Conservation (phyloP, 1,284 basidiomycete genomes). For the Apiotrichum montevideense region DNA sequence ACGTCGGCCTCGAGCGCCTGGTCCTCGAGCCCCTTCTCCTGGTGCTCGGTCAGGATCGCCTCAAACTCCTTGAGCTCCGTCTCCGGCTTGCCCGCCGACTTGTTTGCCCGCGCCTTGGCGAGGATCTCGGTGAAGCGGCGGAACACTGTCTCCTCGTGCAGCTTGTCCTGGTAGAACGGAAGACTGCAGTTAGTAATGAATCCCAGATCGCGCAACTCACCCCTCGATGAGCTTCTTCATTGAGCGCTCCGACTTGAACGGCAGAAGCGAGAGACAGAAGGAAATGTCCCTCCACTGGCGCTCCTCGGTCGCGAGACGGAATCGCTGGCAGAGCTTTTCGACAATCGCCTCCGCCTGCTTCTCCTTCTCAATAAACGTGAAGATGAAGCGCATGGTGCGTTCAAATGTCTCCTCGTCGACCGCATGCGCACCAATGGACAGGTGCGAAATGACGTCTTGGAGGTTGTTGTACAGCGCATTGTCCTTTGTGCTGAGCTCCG, state of each 20-base stretch:
- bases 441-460: constrained; percentile 91
- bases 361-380: constrained; percentile 97
- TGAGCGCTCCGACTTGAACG: constrained; percentile 93
- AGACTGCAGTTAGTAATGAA: constrained; percentile 41
- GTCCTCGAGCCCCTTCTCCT: constrained; percentile 81
- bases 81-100: constrained; percentile 81
- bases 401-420: constrained; percentile 90
- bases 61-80: constrained; percentile 86
- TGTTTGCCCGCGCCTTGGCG: constrained; percentile 67
- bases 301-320: constrained; percentile 78
- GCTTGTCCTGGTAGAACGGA: constrained; percentile 88
- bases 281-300: constrained; percentile 97
- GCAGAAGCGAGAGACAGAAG: constrained; percentile 86
- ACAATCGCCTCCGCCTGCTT: constrained; percentile 93
- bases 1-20: constrained; percentile 79
- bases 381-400: constrained; percentile 90
- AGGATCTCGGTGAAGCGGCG: constrained; percentile 83
- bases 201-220: constrained; percentile 23
- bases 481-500: constrained; percentile 88
- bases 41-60: constrained; percentile 74
- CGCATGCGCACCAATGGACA: constrained; percentile 87
- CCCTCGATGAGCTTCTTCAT: constrained; percentile 95
- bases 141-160: constrained; percentile 81
- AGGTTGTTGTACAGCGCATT: constrained; percentile 99
- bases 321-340: constrained; percentile 90